A percentile compares a stretch with the other conserved stretches of the same genome.
phyloP scores from a whole-genome alignment of 2,329 filamentous ascomycete genomes.

The Exophiala sp. region DNA sequence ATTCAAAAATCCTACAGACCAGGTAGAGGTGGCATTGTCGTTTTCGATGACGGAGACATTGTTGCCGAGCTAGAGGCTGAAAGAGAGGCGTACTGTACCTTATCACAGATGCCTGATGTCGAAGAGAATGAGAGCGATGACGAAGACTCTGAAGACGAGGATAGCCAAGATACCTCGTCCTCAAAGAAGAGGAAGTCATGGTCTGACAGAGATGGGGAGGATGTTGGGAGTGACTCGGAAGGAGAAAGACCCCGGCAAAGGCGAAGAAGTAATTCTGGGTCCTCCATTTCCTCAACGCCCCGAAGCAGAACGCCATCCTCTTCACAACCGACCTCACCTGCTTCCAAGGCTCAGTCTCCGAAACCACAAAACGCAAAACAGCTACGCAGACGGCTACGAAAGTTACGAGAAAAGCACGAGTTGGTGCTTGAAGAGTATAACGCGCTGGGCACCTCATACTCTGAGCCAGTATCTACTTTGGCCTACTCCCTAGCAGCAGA shows the following conservation, averaged over 20 bases:
- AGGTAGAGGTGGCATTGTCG: slow-evolving; percentile 81
- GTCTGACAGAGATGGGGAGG: slow-evolving; percentile 66
- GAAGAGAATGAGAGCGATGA: slow-evolving; percentile 68
- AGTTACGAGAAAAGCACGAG: slow-evolving; percentile 74
- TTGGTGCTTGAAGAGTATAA: slow-evolving; percentile 77
- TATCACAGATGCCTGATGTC: slow-evolving; percentile 86
- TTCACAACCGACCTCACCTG: slow-evolving; percentile 46
- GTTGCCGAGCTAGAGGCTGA: slow-evolving; percentile 74
- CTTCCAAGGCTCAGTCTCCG: slow-evolving; percentile 39
- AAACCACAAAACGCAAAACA: slow-evolving; percentile 60
- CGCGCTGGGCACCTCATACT: slow-evolving; percentile 80
- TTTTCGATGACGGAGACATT: slow-evolving; percentile 95
- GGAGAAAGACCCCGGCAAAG: slow-evolving; percentile 74
- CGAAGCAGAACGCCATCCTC: slow-evolving; percentile 43
- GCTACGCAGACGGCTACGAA: slow-evolving; percentile 69
- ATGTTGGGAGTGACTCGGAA: slow-evolving; percentile 61
- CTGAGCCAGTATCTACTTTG: slow-evolving; percentile 90
- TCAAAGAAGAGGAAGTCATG: slow-evolving; percentile 74
- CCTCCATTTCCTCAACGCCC: slow-evolving; percentile 40
- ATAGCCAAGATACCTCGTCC: slow-evolving; percentile 51
- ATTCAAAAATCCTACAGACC: slow-evolving; percentile 70
- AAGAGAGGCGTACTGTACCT: slow-evolving; percentile 76
- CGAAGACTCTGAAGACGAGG: slow-evolving; percentile 56
- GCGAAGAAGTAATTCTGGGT: slow-evolving; percentile 74
- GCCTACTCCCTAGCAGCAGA: slow-evolving; percentile 93